Conservation (phyloP, 2,329 filamentous ascomycete species). For the Cladophialophora chaetospira region DNA sequence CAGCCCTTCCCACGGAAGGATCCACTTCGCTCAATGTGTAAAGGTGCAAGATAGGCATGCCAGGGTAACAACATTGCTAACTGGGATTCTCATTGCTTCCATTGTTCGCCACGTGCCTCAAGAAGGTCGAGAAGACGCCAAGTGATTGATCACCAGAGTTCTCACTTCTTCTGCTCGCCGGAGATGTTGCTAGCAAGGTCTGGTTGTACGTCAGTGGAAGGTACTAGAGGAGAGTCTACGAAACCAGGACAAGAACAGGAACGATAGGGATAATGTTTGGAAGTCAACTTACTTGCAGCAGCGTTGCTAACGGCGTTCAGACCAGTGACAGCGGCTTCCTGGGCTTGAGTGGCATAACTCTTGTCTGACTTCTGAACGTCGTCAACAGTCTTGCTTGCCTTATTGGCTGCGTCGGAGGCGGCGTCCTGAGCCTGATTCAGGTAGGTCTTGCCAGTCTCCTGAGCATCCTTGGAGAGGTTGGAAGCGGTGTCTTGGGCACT, state of each 20-base stretch:
- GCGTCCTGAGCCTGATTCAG: constrained; percentile 16
- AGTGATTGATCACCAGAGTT: not conserved
- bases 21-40: not conserved
- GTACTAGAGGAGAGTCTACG: no score
- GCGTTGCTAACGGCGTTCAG: constrained; percentile 31
- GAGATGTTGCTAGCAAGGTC: constrained; percentile 31
- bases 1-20: not conserved
- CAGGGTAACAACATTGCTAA: not conserved
- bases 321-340: constrained; percentile 28
- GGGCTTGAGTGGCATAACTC: constrained; percentile 26
- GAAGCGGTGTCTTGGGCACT: constrained; percentile 20
- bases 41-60: not conserved
- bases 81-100: not conserved
- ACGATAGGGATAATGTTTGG: no score
- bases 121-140: not conserved
- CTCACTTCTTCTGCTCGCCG: constrained; percentile 30
- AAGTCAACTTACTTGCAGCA: constrained; percentile 23
- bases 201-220: constrained; percentile 20
- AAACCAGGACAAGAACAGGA: not conserved
- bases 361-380: constrained; percentile 17
- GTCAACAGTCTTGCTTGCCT: constrained; percentile 10
- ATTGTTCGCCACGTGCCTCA: not conserved
- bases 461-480: not conserved
- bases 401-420: constrained; percentile 13
- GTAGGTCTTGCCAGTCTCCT: constrained; percentile 13